Evolutionary conservation across 345 rosid species (phyloP), one percentile per base, ranked within the genome.

Genomic region (Reutealis trisperma): DNA sequence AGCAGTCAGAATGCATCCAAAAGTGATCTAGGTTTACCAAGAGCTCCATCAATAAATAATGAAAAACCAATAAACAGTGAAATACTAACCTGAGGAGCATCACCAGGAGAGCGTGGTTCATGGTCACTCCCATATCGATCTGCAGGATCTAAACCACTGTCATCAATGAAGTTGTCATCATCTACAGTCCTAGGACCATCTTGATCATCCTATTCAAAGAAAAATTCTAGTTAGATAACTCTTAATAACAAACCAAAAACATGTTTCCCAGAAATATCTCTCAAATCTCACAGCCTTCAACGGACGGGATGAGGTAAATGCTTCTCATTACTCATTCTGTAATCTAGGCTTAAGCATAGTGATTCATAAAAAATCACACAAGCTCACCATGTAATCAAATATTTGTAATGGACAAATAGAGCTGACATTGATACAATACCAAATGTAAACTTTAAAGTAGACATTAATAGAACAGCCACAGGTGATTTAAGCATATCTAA

Each of bases 161-260:
- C 98, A 67, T 93, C 99, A 49, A 96, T 96, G 78, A 96, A 96
- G 80, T 93, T 87, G 82, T 93, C 98, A 73, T 96, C 99, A 77
- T 93, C 98, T 75, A 93, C 22, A 24, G 92, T 96, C 89, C 92
- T 87, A 78, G 79, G 84, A 80, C 93, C 98, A 60, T 92, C 98
- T 79, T 83, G 92, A 87, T 96, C 99, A 83, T 93, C 94, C 99
- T 95, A 78, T 74, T 47, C 57, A 77, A 75, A 44, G 51, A 19
- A 32, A 64, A 52, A 67, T 13, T 63, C 13, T 32, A 24, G 24
- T 78, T 67, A 65, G 75, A 34, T 21, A 24, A 54, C 18, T 32
- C 19, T 52, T 52, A 8, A 45, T 7, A 22, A 22, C 21, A 24
- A 42, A 44, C 44, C 16, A 45, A 44, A 18, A 58, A 24, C 8